Percentiles rank a stretch among this genome's conserved stretches.
phyloP scores from a whole-genome alignment of 1,284 basidiomycete species.

The Mixia osmundae region DNA sequence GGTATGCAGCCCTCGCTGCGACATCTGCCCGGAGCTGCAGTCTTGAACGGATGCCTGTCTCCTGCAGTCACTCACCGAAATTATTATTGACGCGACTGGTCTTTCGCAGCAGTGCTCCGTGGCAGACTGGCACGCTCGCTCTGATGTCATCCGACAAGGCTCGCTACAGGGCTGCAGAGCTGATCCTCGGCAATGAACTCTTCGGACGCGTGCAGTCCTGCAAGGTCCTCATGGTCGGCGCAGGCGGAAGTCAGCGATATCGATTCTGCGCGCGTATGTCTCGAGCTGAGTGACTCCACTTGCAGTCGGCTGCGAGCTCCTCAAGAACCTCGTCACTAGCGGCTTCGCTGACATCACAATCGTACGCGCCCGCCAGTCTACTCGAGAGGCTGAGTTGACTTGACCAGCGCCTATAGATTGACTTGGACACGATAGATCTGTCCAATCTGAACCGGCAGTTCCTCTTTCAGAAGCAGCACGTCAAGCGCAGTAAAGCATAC shows the following conservation, averaged over 20 bases:
- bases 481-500: conserved; percentile 85
- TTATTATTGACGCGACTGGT: too few relatives aligned
- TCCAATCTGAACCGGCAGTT: conserved; percentile 97
- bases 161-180: conserved; percentile 11
- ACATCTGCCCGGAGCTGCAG: too few relatives aligned
- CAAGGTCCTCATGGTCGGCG: conserved; percentile 15
- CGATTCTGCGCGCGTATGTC: too few relatives aligned
- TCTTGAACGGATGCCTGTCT: too few relatives aligned
- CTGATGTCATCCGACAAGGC: conserved; percentile 2
- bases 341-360: conserved; percentile 78
- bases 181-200: conserved; percentile 12
- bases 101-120: too few relatives aligned
- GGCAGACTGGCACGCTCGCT: too few relatives aligned
- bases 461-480: conserved; percentile 88
- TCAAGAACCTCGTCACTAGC: conserved; percentile 85
- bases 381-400: background rate
- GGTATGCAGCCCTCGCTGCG: too few relatives aligned
- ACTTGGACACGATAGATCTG: conserved; percentile 95
- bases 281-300: conserved; percentile 5
- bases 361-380: conserved; percentile 14
- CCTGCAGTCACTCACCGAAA: too few relatives aligned
- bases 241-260: conserved; percentile 9
- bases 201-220: conserved; percentile 11
- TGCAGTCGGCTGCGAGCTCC: conserved; percentile 74
- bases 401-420: conserved; percentile 28